phyloP scores from a whole-genome alignment of 2,329 filamentous ascomycete genomes.

The Xylaria hypoxylon region DNA sequence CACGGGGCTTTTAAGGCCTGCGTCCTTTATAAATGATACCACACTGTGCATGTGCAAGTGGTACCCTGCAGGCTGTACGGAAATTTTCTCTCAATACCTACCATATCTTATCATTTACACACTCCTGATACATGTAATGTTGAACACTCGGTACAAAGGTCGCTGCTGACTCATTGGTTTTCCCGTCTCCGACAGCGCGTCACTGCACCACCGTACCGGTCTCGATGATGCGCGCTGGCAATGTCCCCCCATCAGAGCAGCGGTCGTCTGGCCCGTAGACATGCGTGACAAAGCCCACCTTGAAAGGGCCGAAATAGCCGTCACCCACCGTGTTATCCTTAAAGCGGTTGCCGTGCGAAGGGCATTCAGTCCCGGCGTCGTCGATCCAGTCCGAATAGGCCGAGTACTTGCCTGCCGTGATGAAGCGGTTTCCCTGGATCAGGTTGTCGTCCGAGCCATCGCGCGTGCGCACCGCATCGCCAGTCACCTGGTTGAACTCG shows the following conservation, averaged over 20 bases:
- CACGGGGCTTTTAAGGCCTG: too few species aligned
- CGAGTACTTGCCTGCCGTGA: conserved; percentile 36
- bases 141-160: too few species aligned
- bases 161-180: too few species aligned
- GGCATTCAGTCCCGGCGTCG: conserved; percentile 31
- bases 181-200: too few species aligned
- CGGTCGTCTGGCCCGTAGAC: conserved; percentile 35
- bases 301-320: conserved; percentile 36
- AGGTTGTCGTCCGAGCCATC: conserved; percentile 35
- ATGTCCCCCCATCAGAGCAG: conserved; percentile 21
- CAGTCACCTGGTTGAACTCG: conserved; percentile 38
- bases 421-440: conserved; percentile 34
- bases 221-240: conserved; percentile 33
- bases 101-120: too few species aligned
- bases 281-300: conserved; percentile 34
- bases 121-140: too few species aligned
- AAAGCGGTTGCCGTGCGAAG: conserved; percentile 32
- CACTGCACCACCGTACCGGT: conserved; percentile 27
- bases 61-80: too few species aligned
- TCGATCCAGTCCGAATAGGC: conserved; percentile 40
- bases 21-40: too few species aligned
- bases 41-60: too few species aligned
- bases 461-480: conserved; percentile 37
- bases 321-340: conserved; percentile 33
- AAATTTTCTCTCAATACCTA: too few species aligned